Evolutionary conservation across 2,329 filamentous ascomycete species (phyloP).

Genomic region (Botryosphaeria agaves): DNA sequence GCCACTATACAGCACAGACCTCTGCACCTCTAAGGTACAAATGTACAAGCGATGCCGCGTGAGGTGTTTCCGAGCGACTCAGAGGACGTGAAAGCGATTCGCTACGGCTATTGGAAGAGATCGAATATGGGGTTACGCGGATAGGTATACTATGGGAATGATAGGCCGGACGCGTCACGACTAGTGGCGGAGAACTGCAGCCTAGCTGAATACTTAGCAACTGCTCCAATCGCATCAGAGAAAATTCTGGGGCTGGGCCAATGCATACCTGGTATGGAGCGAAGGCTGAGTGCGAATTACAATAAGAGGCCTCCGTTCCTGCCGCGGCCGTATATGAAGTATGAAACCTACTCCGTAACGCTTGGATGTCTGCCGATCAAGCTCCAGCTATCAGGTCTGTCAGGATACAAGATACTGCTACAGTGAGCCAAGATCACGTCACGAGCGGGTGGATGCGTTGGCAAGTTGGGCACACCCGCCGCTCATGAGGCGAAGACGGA

Average conservation of each 20-base stretch:
- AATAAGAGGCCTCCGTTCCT: background rate
- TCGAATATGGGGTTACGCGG: background rate
- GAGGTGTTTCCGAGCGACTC: conserved; percentile 2
- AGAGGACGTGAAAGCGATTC: conserved; percentile 2
- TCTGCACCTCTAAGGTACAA: conserved; percentile 5
- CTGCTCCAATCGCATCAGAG: background rate
- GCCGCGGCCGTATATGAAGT: conserved; percentile 4
- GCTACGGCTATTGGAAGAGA: conserved; percentile 12
- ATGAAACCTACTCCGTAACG: conserved; percentile 10
- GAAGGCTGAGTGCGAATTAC: background rate
- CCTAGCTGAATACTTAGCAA: conserved; percentile 10
- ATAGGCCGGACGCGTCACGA: conserved; percentile 9
- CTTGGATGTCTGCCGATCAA: conserved; percentile 15
- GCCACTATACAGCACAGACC: conserved; percentile 15
- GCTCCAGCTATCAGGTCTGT: conserved; percentile 10
- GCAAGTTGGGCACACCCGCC: conserved; percentile 17
- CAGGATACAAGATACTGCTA: conserved; percentile 10
- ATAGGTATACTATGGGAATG: conserved; percentile 5
- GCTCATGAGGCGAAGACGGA: background rate
- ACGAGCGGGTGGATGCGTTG: conserved; percentile 20
- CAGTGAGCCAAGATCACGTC: conserved; percentile 16
- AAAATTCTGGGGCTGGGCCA: conserved; percentile 1
- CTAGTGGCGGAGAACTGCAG: conserved; percentile 15
- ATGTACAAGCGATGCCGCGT: conserved; percentile 7
- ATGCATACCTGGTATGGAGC: background rate